Percentiles rank a stretch among this genome's conserved stretches.
Evolutionary conservation across 1,284 basidiomycete species (phyloP).

Genomic region (Leccinum pachyderme): DNA sequence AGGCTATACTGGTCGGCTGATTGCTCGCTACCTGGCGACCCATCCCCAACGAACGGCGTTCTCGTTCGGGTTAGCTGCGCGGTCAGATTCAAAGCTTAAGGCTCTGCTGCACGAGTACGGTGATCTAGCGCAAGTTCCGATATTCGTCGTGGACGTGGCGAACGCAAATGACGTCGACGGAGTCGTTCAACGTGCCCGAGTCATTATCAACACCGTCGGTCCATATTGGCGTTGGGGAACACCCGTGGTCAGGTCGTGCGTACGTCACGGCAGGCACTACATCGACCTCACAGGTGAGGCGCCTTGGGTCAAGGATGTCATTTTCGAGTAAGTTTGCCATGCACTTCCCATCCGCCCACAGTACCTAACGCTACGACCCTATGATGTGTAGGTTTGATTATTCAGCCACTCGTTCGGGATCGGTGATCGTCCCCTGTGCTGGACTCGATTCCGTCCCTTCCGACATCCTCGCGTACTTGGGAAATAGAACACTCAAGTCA

Average conservation of each 20-base stretch:
- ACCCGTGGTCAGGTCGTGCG: constrained; percentile 52
- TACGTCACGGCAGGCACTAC: constrained; percentile 55
- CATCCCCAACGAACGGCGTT: constrained; percentile 63
- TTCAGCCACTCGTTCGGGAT: constrained; percentile 49
- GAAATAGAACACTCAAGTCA: constrained; percentile 46
- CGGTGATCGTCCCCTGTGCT: constrained; percentile 56
- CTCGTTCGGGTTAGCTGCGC: constrained; percentile 58
- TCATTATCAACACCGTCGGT: constrained; percentile 68
- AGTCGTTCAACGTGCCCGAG: constrained; percentile 51
- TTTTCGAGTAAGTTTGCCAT: constrained; percentile 39
- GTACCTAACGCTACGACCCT: constrained; percentile 3
- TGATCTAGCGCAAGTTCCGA: constrained; percentile 39
- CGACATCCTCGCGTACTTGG: constrained; percentile 53
- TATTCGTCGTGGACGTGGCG: constrained; percentile 53
- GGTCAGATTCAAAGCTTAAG: constrained; percentile 55
- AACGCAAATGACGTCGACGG: constrained; percentile 46
- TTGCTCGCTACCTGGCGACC: constrained; percentile 54
- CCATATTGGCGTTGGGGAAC: constrained; percentile 66
- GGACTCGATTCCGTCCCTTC: constrained; percentile 64
- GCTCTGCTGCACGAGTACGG: constrained; percentile 42
- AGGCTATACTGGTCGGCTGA: constrained; percentile 67
- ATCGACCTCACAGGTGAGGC: constrained; percentile 64
- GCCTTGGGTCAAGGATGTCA: constrained; percentile 51
- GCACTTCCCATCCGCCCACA: constrained; percentile 3
- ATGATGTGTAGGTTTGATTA: constrained; percentile 47